Base-by-base conservation (phyloP, 106 monocot genomes). In the Platanthera zijinensis region DNA sequence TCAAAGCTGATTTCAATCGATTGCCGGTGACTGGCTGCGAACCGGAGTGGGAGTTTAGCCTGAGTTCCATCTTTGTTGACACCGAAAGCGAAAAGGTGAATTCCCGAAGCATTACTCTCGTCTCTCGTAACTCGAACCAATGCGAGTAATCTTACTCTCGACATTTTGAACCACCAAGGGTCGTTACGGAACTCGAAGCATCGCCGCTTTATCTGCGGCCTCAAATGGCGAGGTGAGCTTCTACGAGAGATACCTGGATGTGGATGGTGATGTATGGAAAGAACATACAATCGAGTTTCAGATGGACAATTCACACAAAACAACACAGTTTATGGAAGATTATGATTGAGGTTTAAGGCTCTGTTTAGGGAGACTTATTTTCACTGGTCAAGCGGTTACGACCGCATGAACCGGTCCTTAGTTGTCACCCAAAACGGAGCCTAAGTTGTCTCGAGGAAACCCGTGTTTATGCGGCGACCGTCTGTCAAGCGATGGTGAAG, bases 121-220 rank as follows among this genome's bases (percentile, higher is more conserved):
- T 10, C 50, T 72, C 51, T 11, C 18, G 11, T 66, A 11, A 10
- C 18, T 12, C 32, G 5, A 32, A 2, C 32, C 18, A 32, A 66
- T 32, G 66, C 0, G 30, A 0, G 11, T 66, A 30, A 32, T 66
- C 32, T 66, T 66, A 66, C 25, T 6, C 66, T 66, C 4, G 7
- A 7, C 13, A 52, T 30, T 13, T 64, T 69, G 17, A 18, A 19
- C 22, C 51, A 18, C 74, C 32, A 5, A 97, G 93, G 96, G 87
- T 14, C 82, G 74, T 5, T 97, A 89, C 77, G 96, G 96, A 76
- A 97, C 93, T 21, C 84, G 96, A 85, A 93, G 93, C 87, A 89
- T 83, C 66, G 67, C 83, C 63, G 87, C 84, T 7, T 64, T 97
- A 45, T 78, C 83, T 15, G 83, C 79, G 28, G 85, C 76, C 19